A percentile compares a stretch with the other conserved stretches of the same genome.
Conservation (phyloP, 192 early-diverging fungal genomes). For the Backusella tarrabulga region DNA sequence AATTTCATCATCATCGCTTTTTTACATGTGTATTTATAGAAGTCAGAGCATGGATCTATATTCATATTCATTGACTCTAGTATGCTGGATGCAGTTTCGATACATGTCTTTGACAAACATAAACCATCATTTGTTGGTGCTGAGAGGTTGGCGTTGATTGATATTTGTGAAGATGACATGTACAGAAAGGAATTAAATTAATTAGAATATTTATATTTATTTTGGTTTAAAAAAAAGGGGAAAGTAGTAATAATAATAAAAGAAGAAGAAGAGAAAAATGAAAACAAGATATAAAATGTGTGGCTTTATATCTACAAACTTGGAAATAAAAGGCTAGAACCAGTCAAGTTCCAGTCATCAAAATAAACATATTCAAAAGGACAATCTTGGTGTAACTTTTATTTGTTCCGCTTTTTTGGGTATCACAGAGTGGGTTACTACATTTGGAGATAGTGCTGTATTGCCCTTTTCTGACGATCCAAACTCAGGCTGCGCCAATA, state of each 20-base stretch:
- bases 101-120: background rate
- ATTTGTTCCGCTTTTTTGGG: background rate
- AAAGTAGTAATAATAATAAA: background rate
- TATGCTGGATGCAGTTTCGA: slow-evolving; percentile 7
- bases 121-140: background rate
- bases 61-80: slow-evolving; percentile 9
- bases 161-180: background rate
- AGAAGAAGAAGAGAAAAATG: background rate
- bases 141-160: background rate
- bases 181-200: background rate
- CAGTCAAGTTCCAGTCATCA: background rate
- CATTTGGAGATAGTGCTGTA: background rate
- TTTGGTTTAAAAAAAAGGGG: background rate
- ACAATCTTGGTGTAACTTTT: background rate
- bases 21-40: slow-evolving; percentile 65
- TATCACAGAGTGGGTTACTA: background rate
- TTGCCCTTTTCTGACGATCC: background rate
- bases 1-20: background rate
- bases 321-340: slow-evolving; percentile 4
- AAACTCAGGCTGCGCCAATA: slow-evolving; percentile 4
- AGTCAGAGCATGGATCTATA: slow-evolving; percentile 66
- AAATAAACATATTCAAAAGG: background rate
- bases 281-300: background rate
- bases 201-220: no score
- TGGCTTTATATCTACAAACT: background rate